Conservation (phyloP, 164 flowering plant species). For the Akebia trifoliata region DNA sequence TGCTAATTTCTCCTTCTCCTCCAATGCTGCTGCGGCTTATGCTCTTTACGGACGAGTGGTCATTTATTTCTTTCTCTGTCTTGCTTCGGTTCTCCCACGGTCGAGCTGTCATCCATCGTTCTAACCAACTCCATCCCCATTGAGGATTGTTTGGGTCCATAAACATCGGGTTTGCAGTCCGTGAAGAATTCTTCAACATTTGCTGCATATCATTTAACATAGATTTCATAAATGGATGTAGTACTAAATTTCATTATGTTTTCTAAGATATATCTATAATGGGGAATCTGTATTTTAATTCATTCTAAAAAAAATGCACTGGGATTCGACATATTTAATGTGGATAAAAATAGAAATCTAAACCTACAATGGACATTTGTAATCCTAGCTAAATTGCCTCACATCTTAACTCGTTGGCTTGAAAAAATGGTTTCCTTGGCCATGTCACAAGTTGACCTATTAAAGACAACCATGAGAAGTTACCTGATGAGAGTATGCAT, state of each 20-base stretch:
- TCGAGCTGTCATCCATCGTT: constrained; percentile 75
- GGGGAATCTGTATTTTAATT: too few species aligned
- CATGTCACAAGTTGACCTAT: too few species aligned
- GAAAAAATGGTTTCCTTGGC: not conserved
- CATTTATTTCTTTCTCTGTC: constrained; percentile 34
- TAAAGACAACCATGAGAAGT: not conserved
- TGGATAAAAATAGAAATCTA: too few species aligned
- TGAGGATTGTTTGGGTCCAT: constrained; percentile 69
- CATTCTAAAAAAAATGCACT: too few species aligned
- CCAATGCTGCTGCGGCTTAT: constrained; percentile 32
- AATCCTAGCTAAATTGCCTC: not conserved
- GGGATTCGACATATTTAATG: too few species aligned
- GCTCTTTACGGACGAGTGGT: constrained; percentile 46
- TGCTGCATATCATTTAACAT: constrained; percentile 31
- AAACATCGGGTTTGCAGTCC: constrained; percentile 43
- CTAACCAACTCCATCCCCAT: constrained; percentile 89
- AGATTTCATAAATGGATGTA: too few species aligned
- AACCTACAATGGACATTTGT: not conserved
- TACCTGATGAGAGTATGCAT: constrained; percentile 74
- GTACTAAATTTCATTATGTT: too few species aligned
- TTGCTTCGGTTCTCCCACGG: constrained; percentile 62
- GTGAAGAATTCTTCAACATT: constrained; percentile 44
- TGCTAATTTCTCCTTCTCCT: constrained; percentile 42
- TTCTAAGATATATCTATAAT: too few species aligned
- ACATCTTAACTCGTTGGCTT: not conserved